Evolutionary conservation across 2,329 filamentous ascomycete species (phyloP), one percentile per base, ranked within the genome.

Genomic region (Fusarium sublunatum): DNA sequence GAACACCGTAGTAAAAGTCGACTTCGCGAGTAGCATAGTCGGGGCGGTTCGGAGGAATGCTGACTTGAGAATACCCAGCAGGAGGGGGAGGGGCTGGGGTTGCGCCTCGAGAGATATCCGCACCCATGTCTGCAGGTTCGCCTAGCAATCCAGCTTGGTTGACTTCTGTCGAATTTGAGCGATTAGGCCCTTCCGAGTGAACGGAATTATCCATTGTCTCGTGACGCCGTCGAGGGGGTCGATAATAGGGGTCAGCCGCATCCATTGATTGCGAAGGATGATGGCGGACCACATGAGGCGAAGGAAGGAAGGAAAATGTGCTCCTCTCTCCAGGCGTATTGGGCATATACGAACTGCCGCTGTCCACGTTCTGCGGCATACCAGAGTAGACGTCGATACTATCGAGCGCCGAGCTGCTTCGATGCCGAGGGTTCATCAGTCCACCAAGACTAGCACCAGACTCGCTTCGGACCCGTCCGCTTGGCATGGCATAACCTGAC

Each of bases 11-110:
- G 77, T 98, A 98, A 71, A 97, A 97, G 75, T 99, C 95, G 1
- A 96, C 92, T 76, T 99, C 95, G 53, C 95, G 89, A 1, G 94
- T 95, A 2, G 93, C 90, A 73, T 98, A 98, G 72, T 99, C 94
- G 2, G 91, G 89, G 42, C 87, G 83, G 22, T 86, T 88, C 2
- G 82, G 78, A 32, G 85, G 81, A 31, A 83, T 75, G 54, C 78
- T 74, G 28, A 76, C 59, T 19, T 71, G 67, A n/a, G 72, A 64
- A 24, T 72, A 71, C 31, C 64, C 68, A 7, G 66, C 68, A 34
- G 66, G 68, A 40, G 76, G 67, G 2, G 79, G 79, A 11, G 38
- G 45, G 2, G 79, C 79, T 4, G 82, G 80, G 3, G 82, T 82
- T 11, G 75, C 75, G 15, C 78, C 79, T 19, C 78, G 76, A 3